A percentile compares a stretch with the other conserved stretches of the same genome.
Conservation (phyloP, 2,329 filamentous ascomycete species). For the Incumbomyces delicatus region DNA sequence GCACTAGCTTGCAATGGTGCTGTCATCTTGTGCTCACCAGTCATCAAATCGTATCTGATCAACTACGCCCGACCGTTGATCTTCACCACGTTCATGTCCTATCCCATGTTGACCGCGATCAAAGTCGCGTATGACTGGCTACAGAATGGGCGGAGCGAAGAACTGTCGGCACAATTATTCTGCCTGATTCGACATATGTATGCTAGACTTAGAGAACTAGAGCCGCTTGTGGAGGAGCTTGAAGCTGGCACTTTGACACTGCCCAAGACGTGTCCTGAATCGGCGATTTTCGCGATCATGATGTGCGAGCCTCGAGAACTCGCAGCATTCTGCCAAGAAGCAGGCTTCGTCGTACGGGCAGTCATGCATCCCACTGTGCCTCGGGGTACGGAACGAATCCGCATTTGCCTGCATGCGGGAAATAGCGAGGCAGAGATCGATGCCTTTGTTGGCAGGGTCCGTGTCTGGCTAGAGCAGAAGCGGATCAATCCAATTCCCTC, state of each 20-base stretch:
- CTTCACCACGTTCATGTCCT: slow-evolving; percentile 61
- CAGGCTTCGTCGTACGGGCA: slow-evolving; percentile 51
- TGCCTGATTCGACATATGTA: slow-evolving; percentile 39
- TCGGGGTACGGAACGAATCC: slow-evolving; percentile 50
- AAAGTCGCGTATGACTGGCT: slow-evolving; percentile 49
- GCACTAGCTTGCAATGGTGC: slow-evolving; percentile 54
- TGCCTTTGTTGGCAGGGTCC: slow-evolving; percentile 40
- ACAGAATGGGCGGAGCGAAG: slow-evolving; percentile 38
- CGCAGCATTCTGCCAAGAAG: slow-evolving; percentile 49
- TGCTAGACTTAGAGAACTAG: slow-evolving; percentile 32
- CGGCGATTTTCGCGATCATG: slow-evolving; percentile 56
- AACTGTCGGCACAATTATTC: slow-evolving; percentile 29
- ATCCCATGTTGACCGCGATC: slow-evolving; percentile 51
- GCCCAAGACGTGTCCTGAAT: slow-evolving; percentile 33
- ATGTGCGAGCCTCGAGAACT: slow-evolving; percentile 49
- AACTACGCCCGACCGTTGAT: slow-evolving; percentile 69
- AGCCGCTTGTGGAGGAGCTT: slow-evolving; percentile 10
- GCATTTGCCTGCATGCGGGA: slow-evolving; percentile 58
- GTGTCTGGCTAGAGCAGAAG: slow-evolving; percentile 35
- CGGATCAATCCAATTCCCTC: too few relatives aligned
- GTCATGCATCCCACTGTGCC: slow-evolving; percentile 63
- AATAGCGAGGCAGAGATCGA: slow-evolving; percentile 52
- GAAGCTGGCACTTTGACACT: slow-evolving; percentile 25
- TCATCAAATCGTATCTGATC: slow-evolving; percentile 55
- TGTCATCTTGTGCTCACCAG: slow-evolving; percentile 51